Evolutionary conservation across 768 basidiomycete species (phyloP).

Genomic region (Termitomyces sp.): DNA sequence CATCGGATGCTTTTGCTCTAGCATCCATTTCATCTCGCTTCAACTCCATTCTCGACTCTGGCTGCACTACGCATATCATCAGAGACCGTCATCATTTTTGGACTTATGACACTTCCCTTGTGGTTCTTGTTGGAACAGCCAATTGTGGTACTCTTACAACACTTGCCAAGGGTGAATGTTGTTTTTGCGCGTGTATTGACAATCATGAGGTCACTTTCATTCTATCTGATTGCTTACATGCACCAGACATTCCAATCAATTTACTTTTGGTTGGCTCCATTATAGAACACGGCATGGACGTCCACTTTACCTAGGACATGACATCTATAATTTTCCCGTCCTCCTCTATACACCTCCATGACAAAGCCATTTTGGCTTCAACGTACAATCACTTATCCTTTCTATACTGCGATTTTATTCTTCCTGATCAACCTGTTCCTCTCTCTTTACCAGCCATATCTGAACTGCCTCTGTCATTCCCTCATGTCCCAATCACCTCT

Average conservation of each 20-base stretch:
- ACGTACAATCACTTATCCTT: neutral
- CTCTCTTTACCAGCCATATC: no score
- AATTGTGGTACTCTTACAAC: neutral
- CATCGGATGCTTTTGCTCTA: no score
- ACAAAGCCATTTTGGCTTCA: neutral
- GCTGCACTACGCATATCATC: neutral
- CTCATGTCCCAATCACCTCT: no score
- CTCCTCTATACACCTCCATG: accelerated
- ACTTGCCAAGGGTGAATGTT: neutral
- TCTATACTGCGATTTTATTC: neutral
- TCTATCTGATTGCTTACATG: no score
- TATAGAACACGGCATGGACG: neutral
- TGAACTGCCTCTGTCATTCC: no score
- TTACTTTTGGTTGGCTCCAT: neutral
- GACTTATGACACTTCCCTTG: neutral
- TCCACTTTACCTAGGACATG: neutral
- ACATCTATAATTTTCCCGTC: neutral
- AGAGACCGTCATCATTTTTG: neutral
- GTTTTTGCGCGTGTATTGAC: neutral
- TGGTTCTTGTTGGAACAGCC: neutral
- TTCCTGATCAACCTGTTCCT: neutral
- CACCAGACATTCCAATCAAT: no score
- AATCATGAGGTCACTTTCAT: neutral
- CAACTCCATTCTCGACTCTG: neutral
- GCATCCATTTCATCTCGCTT: neutral